Conservation (phyloP, 2,329 filamentous ascomycete species). For the Xenoacremonium recifei region DNA sequence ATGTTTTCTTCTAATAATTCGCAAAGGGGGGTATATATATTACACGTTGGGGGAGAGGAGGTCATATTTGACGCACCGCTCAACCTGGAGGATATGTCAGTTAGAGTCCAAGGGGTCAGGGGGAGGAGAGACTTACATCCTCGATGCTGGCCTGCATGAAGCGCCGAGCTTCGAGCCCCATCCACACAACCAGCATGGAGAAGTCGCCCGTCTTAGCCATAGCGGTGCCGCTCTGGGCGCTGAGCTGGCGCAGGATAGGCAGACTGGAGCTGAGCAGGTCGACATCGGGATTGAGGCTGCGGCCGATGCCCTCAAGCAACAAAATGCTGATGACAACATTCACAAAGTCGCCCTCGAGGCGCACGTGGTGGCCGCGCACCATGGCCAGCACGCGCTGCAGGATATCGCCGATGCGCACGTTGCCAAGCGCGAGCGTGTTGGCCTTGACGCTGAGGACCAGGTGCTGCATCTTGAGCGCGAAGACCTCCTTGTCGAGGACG, state of each 20-base stretch:
- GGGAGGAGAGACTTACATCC: constrained; percentile 59
- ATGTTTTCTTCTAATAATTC: constrained; percentile 7
- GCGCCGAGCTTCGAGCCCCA: constrained; percentile 81
- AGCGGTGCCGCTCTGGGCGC: constrained; percentile 70
- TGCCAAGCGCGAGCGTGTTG: constrained; percentile 85
- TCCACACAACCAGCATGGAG: constrained; percentile 88
- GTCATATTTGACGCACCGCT: constrained; percentile 89
- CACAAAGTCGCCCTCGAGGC: constrained; percentile 95
- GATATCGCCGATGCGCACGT: constrained; percentile 94
- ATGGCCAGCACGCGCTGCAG: constrained; percentile 86
- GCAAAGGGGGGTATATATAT: too few species aligned
- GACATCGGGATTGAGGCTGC: constrained; percentile 79
- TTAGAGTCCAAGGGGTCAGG: background rate
- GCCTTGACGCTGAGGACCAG: constrained; percentile 89
- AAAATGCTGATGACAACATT: constrained; percentile 97
- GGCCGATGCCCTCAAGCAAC: constrained; percentile 88
- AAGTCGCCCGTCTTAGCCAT: constrained; percentile 73
- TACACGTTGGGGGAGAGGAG: constrained; percentile 83
- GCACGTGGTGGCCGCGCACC: constrained; percentile 89
- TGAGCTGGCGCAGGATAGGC: constrained; percentile 85
- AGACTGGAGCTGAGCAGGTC: constrained; percentile 85
- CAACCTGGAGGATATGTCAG: constrained; percentile 53
- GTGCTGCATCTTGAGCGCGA: constrained; percentile 95
- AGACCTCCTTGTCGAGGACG: constrained; percentile 85
- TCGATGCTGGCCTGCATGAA: constrained; percentile 90